Conservation (phyloP, 257 asterid genomes). For the Solanum clarkiae region DNA sequence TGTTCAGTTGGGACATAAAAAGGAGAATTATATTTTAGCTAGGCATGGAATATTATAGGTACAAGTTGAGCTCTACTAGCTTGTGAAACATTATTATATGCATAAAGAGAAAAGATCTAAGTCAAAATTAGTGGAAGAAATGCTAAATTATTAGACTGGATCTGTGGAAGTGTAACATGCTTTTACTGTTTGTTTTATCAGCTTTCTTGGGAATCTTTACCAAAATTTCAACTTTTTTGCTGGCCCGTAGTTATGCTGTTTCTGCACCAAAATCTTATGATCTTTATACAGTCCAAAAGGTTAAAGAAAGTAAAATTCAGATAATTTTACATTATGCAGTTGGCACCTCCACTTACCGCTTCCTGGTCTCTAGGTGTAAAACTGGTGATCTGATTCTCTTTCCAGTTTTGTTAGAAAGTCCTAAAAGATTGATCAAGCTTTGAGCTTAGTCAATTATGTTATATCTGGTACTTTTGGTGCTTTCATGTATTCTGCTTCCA, state of each 20-base stretch:
- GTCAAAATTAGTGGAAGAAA: not conserved
- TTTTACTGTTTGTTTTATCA: not conserved
- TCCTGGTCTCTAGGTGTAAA: not conserved
- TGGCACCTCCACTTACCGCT: not conserved
- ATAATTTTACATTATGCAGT: not conserved
- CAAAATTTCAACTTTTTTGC: not conserved
- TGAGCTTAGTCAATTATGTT: not conserved
- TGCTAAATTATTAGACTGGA: not conserved
- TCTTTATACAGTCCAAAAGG: not conserved
- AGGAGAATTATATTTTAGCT: not conserved
- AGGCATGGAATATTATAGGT: not conserved
- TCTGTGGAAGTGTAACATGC: not conserved
- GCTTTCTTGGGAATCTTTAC: not conserved
- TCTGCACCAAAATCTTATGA: not conserved
- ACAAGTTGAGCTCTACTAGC: not conserved
- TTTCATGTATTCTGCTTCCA: not conserved
- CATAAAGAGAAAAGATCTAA: not conserved
- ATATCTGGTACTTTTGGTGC: not conserved
- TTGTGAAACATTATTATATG: not conserved
- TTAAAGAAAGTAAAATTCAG: not conserved
- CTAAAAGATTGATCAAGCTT: not conserved
- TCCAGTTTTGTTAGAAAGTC: not conserved
- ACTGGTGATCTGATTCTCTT: not conserved
- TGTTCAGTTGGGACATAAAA: not conserved
- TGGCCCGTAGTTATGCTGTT: not conserved